Base-by-base conservation (phyloP, 768 basidiomycete genomes). In the Lanmaoa rubissima region DNA sequence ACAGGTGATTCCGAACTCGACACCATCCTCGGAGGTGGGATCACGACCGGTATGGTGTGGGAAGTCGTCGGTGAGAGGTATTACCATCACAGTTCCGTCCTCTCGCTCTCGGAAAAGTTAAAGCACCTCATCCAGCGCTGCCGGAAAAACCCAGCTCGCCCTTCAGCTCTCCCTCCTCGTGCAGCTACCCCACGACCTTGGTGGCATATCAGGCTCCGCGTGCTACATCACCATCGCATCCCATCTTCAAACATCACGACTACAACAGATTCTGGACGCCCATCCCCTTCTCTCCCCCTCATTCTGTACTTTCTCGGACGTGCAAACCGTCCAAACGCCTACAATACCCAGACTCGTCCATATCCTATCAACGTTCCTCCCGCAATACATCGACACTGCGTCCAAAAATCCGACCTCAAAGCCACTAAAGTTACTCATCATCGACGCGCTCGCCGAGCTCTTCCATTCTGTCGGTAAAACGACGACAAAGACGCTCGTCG, bases 131-230 rank as follows among this genome's bases (percentile, higher is more conserved):
- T 40, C 16, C 68, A 99, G 97, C 68, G 88, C 94, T 24, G 86
- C 96, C 28, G 97, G 97, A 39, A 99, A 99, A 75, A 94, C 94
- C 1, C 94, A 98, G 64, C 73, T 98, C 5, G 90, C 89, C 4
- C 77, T 99, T 14, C 94, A 95, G 61, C 79, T 93, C 19, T 84
- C 92, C 4, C 75, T 96, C 32, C 77, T 82, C 21, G 88, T 90
- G 1, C 95, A 98, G 68, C 77, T 91, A 0, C 84, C 90, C 24
- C 64, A 21, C 45, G 66, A 70, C 43, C 72, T 77, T 5, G 84
- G 84, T 10, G 90, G 87, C 21, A 70, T 88, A 31, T 75, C 67
- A 11, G 91, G 88, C 35, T 83, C 88, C 1, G 75, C 86, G 2
- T 91, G 90, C 67, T 94, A 90, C 72, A 73, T 96, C 59, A 88